Base-by-base conservation (phyloP, 2,329 filamentous ascomycete species). In the Lecanicillium sp. region DNA sequence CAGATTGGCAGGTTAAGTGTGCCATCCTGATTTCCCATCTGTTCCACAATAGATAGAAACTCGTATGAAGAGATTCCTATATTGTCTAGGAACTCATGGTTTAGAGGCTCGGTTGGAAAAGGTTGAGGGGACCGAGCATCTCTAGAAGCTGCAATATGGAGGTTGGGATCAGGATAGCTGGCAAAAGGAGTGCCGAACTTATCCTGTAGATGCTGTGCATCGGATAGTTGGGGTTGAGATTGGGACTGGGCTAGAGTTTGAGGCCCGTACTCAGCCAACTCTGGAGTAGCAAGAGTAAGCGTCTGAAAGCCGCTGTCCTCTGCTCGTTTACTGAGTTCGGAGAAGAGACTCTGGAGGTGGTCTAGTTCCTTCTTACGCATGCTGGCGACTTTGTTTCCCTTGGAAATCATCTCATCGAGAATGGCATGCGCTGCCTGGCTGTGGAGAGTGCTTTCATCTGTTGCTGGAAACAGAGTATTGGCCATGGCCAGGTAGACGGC, bases 51-150 rank as follows among this genome's bases (percentile, higher is more conserved):
- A 0, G 51, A 51, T 9, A 63, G 40, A 27, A 64, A 63, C n/a
- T 62, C 59, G 25, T 58, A 52, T 0, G 57, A 62, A 0, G 60
- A 64, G 14, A 62, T 62, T 0, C 61, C 61, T 41, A 64, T 55
- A 27, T 51, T 54, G 9, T 59, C 55, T 8, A 64, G 46, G 20
- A 62, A 54, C 16, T 58, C 54, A 18, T 54, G 47, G 37, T 52
- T 52, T n/a, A 33, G 51, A 4, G 35, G 16, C 35, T 27, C 17
- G n/a, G 36, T 14, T 14, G 22, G 33, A 13, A 17, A 15, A 15
- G 33, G 5, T 7, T 7, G 8, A 12, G 19, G 22, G 9, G 13
- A 28, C 7, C 20, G 18, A 14, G 7, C 22, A 11, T 25, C 22
- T 25, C 22, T 6, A 25, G 22, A 25, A 25, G 6, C 11, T 12